Conservation (phyloP, 768 basidiomycete genomes). For the Russula abietina region DNA sequence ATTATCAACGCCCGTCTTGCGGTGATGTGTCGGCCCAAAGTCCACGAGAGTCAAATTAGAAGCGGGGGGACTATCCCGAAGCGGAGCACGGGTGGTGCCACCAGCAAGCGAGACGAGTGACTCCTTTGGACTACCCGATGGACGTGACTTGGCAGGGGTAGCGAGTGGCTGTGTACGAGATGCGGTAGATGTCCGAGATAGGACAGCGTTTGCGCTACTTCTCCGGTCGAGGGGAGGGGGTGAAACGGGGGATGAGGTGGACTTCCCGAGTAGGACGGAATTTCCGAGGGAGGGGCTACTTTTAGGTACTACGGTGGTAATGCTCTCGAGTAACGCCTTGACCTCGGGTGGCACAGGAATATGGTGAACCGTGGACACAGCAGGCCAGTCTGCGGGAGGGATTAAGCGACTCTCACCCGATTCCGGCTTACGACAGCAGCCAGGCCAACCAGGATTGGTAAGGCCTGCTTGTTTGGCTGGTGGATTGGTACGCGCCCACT, state of each 20-base stretch:
- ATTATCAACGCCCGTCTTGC: slow-evolving; percentile 38
- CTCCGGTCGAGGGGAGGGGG: slow-evolving; percentile 26
- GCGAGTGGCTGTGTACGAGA: slow-evolving; percentile 27
- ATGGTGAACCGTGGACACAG: slow-evolving; percentile 69
- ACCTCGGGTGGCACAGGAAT: slow-evolving; percentile 69
- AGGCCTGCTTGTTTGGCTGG: slow-evolving; percentile 49
- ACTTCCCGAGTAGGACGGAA: slow-evolving; percentile 9
- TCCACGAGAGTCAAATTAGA: slow-evolving; percentile 46
- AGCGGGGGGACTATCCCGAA: slow-evolving; percentile 40
- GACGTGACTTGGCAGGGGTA: slow-evolving; percentile 44
- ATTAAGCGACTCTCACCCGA: slow-evolving; percentile 55
- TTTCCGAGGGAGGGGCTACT: slow-evolving; percentile 26
- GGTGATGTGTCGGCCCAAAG: slow-evolving; percentile 40
- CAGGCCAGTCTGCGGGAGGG: slow-evolving; percentile 70
- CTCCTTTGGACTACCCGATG: slow-evolving; percentile 50
- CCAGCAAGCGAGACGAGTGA: slow-evolving; percentile 35
- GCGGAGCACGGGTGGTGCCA: slow-evolving; percentile 38
- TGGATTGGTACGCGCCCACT: slow-evolving; percentile 69
- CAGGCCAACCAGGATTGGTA: slow-evolving; percentile 79
- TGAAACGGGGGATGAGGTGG: slow-evolving; percentile 22
- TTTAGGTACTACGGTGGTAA: slow-evolving; percentile 33
- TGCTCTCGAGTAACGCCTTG: slow-evolving; percentile 56
- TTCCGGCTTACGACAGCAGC: slow-evolving; percentile 76
- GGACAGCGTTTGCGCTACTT: slow-evolving; percentile 26
- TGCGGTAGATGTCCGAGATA: slow-evolving; percentile 22